Conservation (phyloP, 1,284 basidiomycete genomes). For the Veloboletus limbatus region DNA sequence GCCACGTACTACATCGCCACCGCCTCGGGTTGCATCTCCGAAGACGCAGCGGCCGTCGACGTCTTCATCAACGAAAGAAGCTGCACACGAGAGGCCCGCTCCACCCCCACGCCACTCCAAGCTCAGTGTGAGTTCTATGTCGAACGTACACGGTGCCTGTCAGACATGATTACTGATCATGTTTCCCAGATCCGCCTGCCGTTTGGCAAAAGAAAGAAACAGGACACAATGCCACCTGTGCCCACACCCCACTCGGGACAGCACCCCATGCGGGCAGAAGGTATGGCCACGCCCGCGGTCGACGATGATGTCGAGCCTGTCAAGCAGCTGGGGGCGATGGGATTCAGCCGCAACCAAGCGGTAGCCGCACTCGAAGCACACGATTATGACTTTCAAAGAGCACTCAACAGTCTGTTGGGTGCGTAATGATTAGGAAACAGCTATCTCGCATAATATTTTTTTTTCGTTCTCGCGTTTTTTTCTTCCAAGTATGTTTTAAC, state of each 20-base stretch:
- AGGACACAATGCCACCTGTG: constrained; percentile 49
- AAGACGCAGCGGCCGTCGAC: constrained; percentile 53
- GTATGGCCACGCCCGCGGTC: constrained; percentile 46
- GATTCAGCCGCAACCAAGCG: constrained; percentile 77
- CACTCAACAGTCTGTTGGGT: constrained; percentile 68
- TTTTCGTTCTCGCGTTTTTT: too few species aligned
- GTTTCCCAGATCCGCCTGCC: constrained; percentile 65
- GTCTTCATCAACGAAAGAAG: constrained; percentile 46
- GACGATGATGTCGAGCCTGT: constrained; percentile 77
- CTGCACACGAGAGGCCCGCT: constrained; percentile 47
- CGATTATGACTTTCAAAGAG: constrained; percentile 71
- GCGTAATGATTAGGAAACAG: too few species aligned
- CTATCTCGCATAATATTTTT: not conserved
- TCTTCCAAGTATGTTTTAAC: too few species aligned
- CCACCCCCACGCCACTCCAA: constrained; percentile 60
- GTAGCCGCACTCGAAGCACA: constrained; percentile 72
- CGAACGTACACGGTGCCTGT: constrained; percentile 3
- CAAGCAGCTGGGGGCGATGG: constrained; percentile 77
- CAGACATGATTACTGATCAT: constrained; percentile 13
- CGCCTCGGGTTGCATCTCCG: constrained; percentile 53
- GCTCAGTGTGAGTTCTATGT: constrained; percentile 58
- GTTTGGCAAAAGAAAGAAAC: constrained; percentile 73
- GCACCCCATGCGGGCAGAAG: constrained; percentile 43
- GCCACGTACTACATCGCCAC: constrained; percentile 48
- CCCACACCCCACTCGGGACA: constrained; percentile 42